Conservation (phyloP, 2,329 filamentous ascomycete genomes). For the Amesomyces nigricolor region DNA sequence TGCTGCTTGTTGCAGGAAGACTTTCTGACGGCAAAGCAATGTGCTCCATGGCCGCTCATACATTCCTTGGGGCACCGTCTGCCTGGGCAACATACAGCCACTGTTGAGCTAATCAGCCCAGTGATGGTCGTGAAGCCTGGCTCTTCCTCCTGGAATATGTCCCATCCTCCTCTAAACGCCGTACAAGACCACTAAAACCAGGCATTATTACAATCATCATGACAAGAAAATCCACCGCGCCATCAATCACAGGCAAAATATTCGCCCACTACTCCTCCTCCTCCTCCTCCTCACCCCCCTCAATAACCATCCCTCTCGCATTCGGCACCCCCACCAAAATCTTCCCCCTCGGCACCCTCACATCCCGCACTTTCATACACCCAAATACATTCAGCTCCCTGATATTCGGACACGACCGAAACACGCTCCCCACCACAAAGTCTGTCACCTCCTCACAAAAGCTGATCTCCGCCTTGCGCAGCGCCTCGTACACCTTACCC, state of each 20-base stretch:
- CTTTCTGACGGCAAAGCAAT: too few species aligned
- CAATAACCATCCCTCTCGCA: constrained; percentile 54
- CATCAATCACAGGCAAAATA: too few species aligned
- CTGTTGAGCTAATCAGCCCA: too few species aligned
- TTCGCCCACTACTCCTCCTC: constrained; percentile 7
- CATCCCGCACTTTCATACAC: constrained; percentile 56
- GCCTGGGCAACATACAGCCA: too few species aligned
- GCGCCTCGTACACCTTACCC: constrained; percentile 56
- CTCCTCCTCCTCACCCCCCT: constrained; percentile 36
- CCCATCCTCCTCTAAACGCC: background rate
- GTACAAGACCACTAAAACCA: background rate
- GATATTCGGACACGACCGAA: constrained; percentile 57
- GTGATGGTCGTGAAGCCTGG: background rate
- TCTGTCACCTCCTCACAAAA: constrained; percentile 68
- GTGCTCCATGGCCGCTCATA: too few species aligned
- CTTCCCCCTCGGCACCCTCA: constrained; percentile 49
- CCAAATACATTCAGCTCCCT: constrained; percentile 58
- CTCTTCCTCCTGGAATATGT: background rate
- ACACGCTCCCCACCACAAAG: constrained; percentile 57
- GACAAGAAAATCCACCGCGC: background rate
- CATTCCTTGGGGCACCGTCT: too few species aligned
- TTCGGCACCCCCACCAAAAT: constrained; percentile 55
- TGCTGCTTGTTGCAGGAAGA: too few species aligned
- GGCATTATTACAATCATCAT: background rate
- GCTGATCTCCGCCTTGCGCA: constrained; percentile 69